Evolutionary conservation across 257 asterid species (phyloP), one percentile per base, ranked within the genome.

Genomic region (Plectranthus barbatus): DNA sequence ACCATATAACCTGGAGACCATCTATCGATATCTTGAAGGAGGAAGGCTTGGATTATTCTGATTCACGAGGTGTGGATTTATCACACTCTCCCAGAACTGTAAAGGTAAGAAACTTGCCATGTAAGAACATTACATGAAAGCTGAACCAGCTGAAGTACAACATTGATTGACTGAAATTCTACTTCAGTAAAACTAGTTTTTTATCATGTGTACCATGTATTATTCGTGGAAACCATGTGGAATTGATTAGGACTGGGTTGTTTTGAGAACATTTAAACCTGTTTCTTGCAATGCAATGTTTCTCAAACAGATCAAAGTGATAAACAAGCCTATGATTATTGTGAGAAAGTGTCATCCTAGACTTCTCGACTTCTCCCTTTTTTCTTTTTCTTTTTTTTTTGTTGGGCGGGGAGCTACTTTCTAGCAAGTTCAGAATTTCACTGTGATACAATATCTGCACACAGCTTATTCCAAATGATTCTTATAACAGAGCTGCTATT

Each of bases 1-100:
- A 76, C 72, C 80, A 80, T 66, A 75, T 86, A 67, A 80, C 87
- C 41, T 92, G 99, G 99, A 87, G 94, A 75, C 94, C 94, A 21
- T 89, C 95, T 26, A 18, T 64, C 24, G 99, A 92, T 57, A 85
- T 89, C 72, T 81, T 92, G 88, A 89, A 85, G 78, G 97, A 89
- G 79, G 99, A 92, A 82, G 99, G 99, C 15, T 52, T 86, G 79
- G 78, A 80, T 62, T 56, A 76, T 62, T 76, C 97, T 46, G 78
- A 71, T 72, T 65, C 77, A 18, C 78, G 64, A 26, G 80, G 58
- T 62, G 69, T 48, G 60, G 79, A 77, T 75, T 42, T 60, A 42
- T 73, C 85, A 26, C 44, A 56, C 63, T 46, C 85, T 69, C 83
- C 85, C 34, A 72, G 76, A 73, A 77, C 53, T 70, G 75, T 82